phyloP scores from a whole-genome alignment of 805 yeast species.

The Candida takata region DNA sequence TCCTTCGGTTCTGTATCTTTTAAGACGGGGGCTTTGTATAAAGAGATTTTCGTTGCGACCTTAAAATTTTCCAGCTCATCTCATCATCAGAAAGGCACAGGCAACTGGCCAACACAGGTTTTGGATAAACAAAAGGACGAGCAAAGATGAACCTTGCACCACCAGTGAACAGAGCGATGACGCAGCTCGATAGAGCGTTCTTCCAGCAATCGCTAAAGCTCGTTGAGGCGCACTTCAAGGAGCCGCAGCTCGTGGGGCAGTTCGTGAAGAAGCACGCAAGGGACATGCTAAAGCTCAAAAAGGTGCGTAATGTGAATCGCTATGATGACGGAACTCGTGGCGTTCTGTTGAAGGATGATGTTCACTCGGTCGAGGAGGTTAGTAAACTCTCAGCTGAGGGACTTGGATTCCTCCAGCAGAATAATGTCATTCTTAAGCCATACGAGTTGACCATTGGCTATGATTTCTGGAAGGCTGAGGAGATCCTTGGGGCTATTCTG shows the following conservation, averaged over 20 bases:
- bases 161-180: constrained; percentile 65
- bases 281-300: constrained; percentile 65
- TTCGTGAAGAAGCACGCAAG: constrained; percentile 52
- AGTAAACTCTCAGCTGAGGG: constrained; percentile 36
- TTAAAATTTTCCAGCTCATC: too few relatives aligned
- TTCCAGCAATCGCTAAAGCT: constrained; percentile 54
- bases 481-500: constrained; percentile 66
- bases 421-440: constrained; percentile 40
- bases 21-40: too few relatives aligned
- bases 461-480: constrained; percentile 85
- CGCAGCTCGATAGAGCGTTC: constrained; percentile 53
- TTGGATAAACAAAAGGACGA: too few relatives aligned
- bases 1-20: too few relatives aligned
- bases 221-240: constrained; percentile 62
- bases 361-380: constrained; percentile 34
- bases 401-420: constrained; percentile 37
- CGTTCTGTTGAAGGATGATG: constrained; percentile 52
- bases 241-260: constrained; percentile 41
- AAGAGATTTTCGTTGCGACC: too few relatives aligned
- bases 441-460: constrained; percentile 58
- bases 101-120: too few relatives aligned
- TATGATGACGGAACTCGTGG: constrained; percentile 27
- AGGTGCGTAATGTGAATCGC: constrained; percentile 62
- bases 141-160: constrained; percentile 34
- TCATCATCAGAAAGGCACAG: too few relatives aligned